Evolutionary conservation across 768 basidiomycete species (phyloP).

Genomic region (Lactarius hengduanensis): DNA sequence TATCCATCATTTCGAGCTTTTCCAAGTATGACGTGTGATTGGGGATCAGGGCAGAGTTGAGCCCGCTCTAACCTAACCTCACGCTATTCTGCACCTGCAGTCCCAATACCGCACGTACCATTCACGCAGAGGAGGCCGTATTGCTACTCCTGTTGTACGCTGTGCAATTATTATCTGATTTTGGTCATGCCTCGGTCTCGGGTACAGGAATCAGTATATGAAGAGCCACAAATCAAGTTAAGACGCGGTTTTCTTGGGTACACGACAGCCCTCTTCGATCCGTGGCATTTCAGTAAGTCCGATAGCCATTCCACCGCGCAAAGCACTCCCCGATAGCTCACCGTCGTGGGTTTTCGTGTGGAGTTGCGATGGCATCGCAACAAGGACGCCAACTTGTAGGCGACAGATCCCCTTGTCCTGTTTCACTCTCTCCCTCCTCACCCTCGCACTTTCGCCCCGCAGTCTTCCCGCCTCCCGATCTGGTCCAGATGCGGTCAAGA

Average conservation of each 20-base stretch:
- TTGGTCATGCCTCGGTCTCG: too few relatives aligned
- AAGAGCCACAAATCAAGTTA: neutral
- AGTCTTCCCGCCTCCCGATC: neutral
- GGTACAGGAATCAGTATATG: neutral
- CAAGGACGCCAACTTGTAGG: conserved; percentile 24
- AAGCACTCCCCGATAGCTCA: neutral
- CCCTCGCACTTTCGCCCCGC: neutral
- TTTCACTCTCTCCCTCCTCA: neutral
- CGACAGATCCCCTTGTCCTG: neutral
- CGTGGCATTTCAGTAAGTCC: conserved; percentile 20
- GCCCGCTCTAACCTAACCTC: too few relatives aligned
- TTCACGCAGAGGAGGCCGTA: too few relatives aligned
- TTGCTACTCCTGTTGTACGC: too few relatives aligned
- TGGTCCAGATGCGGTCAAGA: neutral
- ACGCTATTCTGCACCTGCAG: too few relatives aligned
- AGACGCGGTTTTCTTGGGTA: neutral
- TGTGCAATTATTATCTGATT: too few relatives aligned
- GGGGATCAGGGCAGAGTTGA: too few relatives aligned
- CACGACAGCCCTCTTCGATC: neutral
- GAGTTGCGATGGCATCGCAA: conserved; percentile 26
- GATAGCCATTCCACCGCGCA: conserved; percentile 11
- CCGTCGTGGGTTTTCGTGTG: neutral
- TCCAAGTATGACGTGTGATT: too few relatives aligned
- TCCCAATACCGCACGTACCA: too few relatives aligned
- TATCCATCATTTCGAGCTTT: too few relatives aligned